Conservation (phyloP, 768 basidiomycete genomes). For the Tremella yokohamensis region DNA sequence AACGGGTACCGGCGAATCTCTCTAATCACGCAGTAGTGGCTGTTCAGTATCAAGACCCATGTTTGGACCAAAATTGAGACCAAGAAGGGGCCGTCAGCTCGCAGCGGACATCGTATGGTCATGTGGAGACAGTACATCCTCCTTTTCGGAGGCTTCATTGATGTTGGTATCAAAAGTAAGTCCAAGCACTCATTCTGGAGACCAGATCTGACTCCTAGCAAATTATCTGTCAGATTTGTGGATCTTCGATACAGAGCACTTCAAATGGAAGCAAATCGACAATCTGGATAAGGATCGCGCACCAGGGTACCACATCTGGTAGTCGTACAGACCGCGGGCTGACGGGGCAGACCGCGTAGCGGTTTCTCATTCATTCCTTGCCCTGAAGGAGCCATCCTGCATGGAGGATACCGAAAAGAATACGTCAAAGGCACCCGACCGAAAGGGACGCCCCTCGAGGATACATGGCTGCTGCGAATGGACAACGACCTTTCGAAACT, state of each 20-base stretch:
- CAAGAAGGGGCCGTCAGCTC: slow-evolving; percentile 70
- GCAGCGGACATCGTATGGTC: slow-evolving; percentile 84
- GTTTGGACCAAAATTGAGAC: slow-evolving; percentile 87
- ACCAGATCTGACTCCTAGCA: slow-evolving; percentile 54
- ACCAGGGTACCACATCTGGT: slow-evolving; percentile 62
- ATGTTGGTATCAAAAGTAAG: slow-evolving; percentile 76
- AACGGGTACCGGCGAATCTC: neutral
- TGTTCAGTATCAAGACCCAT: slow-evolving; percentile 71
- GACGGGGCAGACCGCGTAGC: slow-evolving; percentile 55
- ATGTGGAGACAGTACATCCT: slow-evolving; percentile 83
- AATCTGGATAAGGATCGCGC: slow-evolving; percentile 66
- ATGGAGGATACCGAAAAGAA: slow-evolving; percentile 91
- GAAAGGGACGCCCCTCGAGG: slow-evolving; percentile 80
- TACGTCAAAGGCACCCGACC: slow-evolving; percentile 80
- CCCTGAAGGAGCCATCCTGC: slow-evolving; percentile 71
- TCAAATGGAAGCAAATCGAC: slow-evolving; percentile 76
- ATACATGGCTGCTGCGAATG: slow-evolving; percentile 75
- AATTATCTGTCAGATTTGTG: slow-evolving; percentile 79
- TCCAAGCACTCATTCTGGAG: neutral
- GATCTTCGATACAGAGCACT: slow-evolving; percentile 80
- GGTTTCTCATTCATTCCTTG: slow-evolving; percentile 81
- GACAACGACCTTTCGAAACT: slow-evolving; percentile 56
- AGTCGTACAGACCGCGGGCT: neutral
- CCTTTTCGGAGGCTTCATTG: slow-evolving; percentile 86
- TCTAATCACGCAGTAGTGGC: slow-evolving; percentile 48